Conservation (phyloP, 2,329 filamentous ascomycete species). For the Magnaporthiopsis rhizophila region DNA sequence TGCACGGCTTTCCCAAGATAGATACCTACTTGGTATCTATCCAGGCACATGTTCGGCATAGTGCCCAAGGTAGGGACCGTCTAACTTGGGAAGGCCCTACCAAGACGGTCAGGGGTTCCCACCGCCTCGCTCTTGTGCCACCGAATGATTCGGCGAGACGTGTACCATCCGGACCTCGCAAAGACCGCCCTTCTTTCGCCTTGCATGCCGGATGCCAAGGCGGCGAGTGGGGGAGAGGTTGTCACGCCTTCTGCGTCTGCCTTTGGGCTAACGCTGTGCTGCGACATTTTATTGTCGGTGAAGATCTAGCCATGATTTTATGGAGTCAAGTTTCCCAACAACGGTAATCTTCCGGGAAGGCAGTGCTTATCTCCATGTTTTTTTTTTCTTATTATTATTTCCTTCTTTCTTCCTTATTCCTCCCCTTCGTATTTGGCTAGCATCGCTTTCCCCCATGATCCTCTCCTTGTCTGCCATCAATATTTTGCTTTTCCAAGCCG, state of each 20-base stretch:
- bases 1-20: background rate
- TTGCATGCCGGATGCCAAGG: background rate
- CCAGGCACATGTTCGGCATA: background rate
- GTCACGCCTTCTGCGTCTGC: background rate
- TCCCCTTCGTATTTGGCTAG: slow-evolving; percentile 11
- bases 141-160: background rate
- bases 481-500: background rate
- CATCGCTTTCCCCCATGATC: background rate
- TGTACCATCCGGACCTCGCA: background rate
- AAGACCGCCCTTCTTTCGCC: background rate
- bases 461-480: background rate
- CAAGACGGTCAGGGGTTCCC: background rate
- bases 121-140: background rate
- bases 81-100: background rate
- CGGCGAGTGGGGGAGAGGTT: background rate
- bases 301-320: background rate
- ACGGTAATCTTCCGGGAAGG: background rate
- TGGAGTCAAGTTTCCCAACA: background rate
- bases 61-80: no score
- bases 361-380: background rate
- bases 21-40: no score
- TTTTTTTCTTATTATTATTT: slow-evolving; percentile 3
- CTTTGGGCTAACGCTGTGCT: background rate
- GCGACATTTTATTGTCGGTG: background rate
- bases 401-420: slow-evolving; percentile 9